These are phyloP conservation scores for Blastobotrys muscicola DNA, from an alignment of 805 yeast species.

Conservation along the genomic window DNA sequence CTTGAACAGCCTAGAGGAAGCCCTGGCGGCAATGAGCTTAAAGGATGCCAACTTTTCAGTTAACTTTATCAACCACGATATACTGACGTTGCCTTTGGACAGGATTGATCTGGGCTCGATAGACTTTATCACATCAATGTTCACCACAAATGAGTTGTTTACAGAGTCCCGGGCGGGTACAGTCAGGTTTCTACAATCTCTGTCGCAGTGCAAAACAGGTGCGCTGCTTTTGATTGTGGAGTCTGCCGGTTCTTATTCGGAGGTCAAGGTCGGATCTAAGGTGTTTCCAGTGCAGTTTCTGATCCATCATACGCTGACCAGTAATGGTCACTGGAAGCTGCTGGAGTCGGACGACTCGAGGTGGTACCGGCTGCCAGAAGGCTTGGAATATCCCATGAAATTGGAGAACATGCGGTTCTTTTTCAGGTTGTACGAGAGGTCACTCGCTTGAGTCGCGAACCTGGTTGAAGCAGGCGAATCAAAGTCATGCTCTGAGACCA, in stretches of 20 bases:
- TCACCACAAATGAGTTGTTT: constrained; percentile 83
- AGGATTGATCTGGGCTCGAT: constrained; percentile 22
- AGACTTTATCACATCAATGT: constrained; percentile 59
- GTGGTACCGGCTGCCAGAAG: constrained; percentile 61
- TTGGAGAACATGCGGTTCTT: constrained; percentile 85
- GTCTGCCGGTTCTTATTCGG: constrained; percentile 85
- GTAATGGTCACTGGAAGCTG: constrained; percentile 58
- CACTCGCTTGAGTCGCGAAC: too few relatives aligned
- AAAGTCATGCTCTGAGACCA: too few relatives aligned
- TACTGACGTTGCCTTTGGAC: constrained; percentile 16
- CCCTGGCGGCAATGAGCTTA: constrained; percentile 2
- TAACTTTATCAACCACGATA: constrained; percentile 15
- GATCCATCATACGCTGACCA: constrained; percentile 61
- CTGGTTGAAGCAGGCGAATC: too few relatives aligned
- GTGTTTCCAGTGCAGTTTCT: constrained; percentile 76
- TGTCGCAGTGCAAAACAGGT: constrained; percentile 49
- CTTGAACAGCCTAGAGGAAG: constrained; percentile 1
- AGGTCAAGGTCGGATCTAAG: constrained; percentile 65
- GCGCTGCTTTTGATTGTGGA: constrained; percentile 61
- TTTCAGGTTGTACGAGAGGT: constrained; percentile 58
- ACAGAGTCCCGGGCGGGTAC: constrained; percentile 56
- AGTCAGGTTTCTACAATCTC: constrained; percentile 44
- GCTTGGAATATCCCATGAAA: constrained; percentile 52
- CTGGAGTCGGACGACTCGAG: constrained; percentile 60
- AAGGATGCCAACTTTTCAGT: constrained; percentile 6